Evolutionary conservation across 1,139 yeast species (phyloP).

Genomic region (Magnusiomyces ingens): DNA sequence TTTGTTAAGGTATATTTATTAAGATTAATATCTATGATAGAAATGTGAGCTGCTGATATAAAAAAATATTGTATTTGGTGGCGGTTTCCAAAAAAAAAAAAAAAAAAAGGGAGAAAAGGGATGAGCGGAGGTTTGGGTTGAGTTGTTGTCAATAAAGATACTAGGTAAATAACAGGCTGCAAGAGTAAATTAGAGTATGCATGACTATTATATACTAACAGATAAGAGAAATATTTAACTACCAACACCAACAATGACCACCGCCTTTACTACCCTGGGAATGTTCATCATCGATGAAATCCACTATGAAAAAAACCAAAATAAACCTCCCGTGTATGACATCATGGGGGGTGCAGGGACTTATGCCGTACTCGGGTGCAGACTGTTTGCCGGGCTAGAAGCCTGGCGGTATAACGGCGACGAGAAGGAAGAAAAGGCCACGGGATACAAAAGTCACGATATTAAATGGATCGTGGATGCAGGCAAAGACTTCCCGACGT

Average conservation of each 20-base stretch:
- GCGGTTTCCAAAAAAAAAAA: background rate
- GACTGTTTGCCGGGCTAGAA: conserved; percentile 36
- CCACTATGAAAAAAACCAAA: conserved; percentile 40
- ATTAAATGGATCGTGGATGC: conserved; percentile 70
- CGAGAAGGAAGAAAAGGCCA: too few relatives aligned
- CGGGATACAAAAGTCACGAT: background rate
- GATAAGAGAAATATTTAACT: too few relatives aligned
- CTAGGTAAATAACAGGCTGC: too few relatives aligned
- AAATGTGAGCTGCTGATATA: too few relatives aligned
- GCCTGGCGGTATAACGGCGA: background rate
- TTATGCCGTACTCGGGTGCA: conserved; percentile 71
- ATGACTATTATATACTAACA: too few relatives aligned
- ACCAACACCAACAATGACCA: background rate
- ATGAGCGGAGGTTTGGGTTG: too few relatives aligned
- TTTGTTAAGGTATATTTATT: too few relatives aligned
- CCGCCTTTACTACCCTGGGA: conserved; percentile 55
- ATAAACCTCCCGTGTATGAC: conserved; percentile 34
- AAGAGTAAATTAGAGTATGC: too few relatives aligned
- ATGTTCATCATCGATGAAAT: conserved; percentile 93
- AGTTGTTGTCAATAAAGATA: too few relatives aligned
- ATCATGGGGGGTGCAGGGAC: conserved; percentile 90
- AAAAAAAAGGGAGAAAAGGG: too few relatives aligned
- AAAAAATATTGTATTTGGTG: too few relatives aligned
- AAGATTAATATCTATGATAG: too few relatives aligned
- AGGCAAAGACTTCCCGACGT: conserved; percentile 68